Evolutionary conservation across 345 rosid species (phyloP).

Genomic region (Syzygium oleosum): DNA sequence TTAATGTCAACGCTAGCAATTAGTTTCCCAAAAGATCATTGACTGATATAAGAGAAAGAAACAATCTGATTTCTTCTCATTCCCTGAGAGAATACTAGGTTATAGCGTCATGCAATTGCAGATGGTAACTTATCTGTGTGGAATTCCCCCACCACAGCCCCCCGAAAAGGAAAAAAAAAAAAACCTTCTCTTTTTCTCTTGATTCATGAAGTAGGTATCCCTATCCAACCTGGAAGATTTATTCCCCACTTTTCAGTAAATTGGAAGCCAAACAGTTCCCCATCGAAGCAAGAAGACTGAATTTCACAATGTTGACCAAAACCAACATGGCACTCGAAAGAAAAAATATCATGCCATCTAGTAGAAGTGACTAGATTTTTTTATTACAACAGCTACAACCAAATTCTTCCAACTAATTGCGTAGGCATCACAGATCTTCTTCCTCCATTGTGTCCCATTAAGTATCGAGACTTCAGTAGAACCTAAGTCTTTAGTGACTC

Average conservation of each 20-base stretch:
- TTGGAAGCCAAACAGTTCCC: background rate
- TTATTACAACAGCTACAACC: background rate
- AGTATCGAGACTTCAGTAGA: background rate
- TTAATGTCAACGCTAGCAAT: background rate
- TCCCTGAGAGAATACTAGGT: background rate
- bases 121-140: background rate
- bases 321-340: background rate
- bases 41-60: background rate
- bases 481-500: background rate
- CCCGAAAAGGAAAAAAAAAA: background rate
- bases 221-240: background rate
- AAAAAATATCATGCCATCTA: background rate
- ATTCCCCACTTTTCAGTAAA: background rate
- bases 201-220: background rate
- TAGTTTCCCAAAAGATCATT: background rate
- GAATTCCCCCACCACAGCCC: background rate
- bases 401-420: background rate
- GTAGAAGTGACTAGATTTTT: background rate
- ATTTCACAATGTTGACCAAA: background rate
- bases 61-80: background rate
- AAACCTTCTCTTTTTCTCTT: background rate
- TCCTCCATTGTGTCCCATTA: background rate
- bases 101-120: background rate
- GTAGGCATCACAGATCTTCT: background rate
- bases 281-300: background rate